phyloP scores from a whole-genome alignment of 495 filamentous ascomycete species.

The Hypomontagnella monticulosa region DNA sequence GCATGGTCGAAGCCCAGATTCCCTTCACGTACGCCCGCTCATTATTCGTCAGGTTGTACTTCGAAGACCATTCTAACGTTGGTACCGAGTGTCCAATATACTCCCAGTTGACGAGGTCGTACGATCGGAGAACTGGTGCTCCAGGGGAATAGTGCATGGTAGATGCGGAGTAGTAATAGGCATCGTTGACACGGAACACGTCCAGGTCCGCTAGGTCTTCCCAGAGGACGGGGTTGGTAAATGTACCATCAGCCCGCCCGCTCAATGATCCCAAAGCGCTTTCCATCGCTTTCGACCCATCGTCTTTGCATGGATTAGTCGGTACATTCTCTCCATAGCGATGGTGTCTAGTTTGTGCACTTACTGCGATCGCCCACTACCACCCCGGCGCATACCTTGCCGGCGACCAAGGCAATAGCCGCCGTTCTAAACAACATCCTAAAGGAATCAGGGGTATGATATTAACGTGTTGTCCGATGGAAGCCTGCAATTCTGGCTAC shows the following conservation, averaged over 20 bases:
- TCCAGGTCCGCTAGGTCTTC: slow-evolving; percentile 57
- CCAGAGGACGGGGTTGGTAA: slow-evolving; percentile 59
- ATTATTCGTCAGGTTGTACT: slow-evolving; percentile 56
- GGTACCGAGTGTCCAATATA: slow-evolving; percentile 63
- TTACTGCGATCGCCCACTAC: background rate
- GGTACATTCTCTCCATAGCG: too few relatives aligned
- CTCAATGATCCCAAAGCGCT: too few relatives aligned
- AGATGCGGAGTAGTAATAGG: slow-evolving; percentile 63
- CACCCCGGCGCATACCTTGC: background rate
- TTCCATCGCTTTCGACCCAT: too few relatives aligned
- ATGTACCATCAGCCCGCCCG: slow-evolving; percentile 22
- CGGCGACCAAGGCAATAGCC: background rate
- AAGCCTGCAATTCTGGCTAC: background rate
- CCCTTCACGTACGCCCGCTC: slow-evolving; percentile 60
- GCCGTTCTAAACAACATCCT: slow-evolving; percentile 3
- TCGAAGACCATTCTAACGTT: slow-evolving; percentile 52
- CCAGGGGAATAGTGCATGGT: slow-evolving; percentile 67
- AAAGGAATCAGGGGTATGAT: background rate
- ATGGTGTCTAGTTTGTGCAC: background rate
- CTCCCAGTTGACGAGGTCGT: slow-evolving; percentile 66
- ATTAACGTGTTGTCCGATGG: background rate
- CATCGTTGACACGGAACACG: slow-evolving; percentile 32
- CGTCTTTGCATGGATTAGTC: too few relatives aligned
- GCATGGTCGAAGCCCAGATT: slow-evolving; percentile 63
- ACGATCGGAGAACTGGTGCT: slow-evolving; percentile 64